Evolutionary conservation across 768 basidiomycete genomes (phyloP), one percentile per base, ranked within the genome.

Genomic region (Guyanaporus albipodus): DNA sequence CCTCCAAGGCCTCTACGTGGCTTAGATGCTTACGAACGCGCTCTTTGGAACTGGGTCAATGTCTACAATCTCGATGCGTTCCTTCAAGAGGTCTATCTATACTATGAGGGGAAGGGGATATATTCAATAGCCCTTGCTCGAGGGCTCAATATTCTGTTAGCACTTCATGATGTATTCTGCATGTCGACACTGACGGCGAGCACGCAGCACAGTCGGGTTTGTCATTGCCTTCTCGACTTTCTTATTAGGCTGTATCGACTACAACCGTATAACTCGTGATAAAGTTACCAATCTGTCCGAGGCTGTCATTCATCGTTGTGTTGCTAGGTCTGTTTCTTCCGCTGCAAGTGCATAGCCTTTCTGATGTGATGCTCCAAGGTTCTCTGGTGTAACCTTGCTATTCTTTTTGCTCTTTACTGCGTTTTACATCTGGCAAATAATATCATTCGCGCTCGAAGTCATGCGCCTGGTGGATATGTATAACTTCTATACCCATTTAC

Each of bases 191-290:
- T 62, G 50, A 69, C 63, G 26, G 46, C 52, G 60, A 48, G 53
- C 56, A 56, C 44, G 28, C 66, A 99, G 96, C 55, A 99, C 95
- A 53, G 84, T 96, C 19, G 94, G 93, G 37, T 99, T 98, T 68
- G 95, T 98, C 41, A 97, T 98, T 57, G 80, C 78, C n/a, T 99
- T 99, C 68, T 95, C 96, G 11, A 95, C 94, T 8, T 99, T 99
- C 65, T 73, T 99, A 11, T 67, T 95, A 6, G 90, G 93, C 12
- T 99, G 96, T 67, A 78, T 99, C 52, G 93, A 99, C 65, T 98
- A 96, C 64, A 82, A 85, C 28, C 77, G 77, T 31, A 78, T 98
- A 48, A 78, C 78, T 46, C 79, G 76, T 17, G 83, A 86, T 47
- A 75, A 79, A 22, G 73, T 79, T 33, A 82, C 78, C 19, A 78